Conservation (phyloP, 2,329 filamentous ascomycete genomes). For the Epichloe aotearoae region DNA sequence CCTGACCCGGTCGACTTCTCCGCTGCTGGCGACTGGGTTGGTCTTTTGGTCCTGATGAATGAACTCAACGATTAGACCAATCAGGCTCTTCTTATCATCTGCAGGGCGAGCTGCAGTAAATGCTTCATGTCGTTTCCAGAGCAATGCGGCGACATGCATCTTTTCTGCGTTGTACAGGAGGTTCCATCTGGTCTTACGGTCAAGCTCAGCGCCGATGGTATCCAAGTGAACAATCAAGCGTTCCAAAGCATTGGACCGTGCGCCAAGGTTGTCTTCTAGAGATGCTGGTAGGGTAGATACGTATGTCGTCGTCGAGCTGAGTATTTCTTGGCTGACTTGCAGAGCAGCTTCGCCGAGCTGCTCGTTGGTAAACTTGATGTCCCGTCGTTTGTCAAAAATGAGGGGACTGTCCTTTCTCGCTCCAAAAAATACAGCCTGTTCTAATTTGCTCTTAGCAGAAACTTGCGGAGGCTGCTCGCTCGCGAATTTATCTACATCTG, state of each 20-base stretch:
- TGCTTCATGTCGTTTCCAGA: conserved; percentile 72
- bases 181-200: conserved; percentile 59
- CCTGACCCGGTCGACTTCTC: conserved; percentile 68
- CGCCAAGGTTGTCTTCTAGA: conserved; percentile 66
- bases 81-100: conserved; percentile 53
- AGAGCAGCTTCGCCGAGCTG: conserved; percentile 69
- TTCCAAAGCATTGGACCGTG: conserved; percentile 59
- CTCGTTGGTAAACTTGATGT: conserved; percentile 50
- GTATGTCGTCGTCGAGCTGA: conserved; percentile 63
- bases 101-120: conserved; percentile 46
- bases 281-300: conserved; percentile 62
- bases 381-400: conserved; percentile 60
- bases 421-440: conserved; percentile 95
- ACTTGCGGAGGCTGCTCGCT: conserved; percentile 47
- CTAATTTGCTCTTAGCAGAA: conserved; percentile 76
- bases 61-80: conserved; percentile 61
- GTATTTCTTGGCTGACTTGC: conserved; percentile 65
- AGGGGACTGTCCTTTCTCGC: conserved; percentile 72
- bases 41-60: conserved; percentile 68
- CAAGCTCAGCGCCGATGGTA: conserved; percentile 50
- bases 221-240: conserved; percentile 62
- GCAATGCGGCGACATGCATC: conserved; percentile 60
- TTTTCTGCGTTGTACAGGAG: conserved; percentile 87
- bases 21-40: conserved; percentile 45
- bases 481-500: conserved; percentile 46